These are phyloP conservation scores for Aurantiochytrium sp. DNA, from an alignment of 108 stramenopile species.

Conservation along the genomic window DNA sequence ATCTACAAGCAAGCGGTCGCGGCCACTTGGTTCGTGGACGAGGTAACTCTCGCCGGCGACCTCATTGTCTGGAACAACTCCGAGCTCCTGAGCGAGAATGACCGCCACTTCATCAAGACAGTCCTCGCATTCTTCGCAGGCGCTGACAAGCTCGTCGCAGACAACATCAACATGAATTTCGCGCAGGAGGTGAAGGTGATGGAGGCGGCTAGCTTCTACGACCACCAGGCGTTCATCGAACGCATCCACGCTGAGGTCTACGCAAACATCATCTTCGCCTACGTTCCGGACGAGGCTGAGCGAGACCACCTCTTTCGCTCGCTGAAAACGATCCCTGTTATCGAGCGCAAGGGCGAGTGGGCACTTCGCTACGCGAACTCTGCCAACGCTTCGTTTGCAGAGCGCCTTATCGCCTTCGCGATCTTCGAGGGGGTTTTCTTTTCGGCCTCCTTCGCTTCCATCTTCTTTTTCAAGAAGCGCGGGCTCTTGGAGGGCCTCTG, in stretches of 20 bases:
- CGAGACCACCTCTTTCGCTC: constrained; percentile 66
- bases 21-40: constrained; percentile 41
- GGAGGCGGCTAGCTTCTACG: constrained; percentile 85
- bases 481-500: constrained; percentile 83
- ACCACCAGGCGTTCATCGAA: constrained; percentile 88
- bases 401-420: constrained; percentile 81
- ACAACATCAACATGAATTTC: constrained; percentile 79
- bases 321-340: constrained; percentile 68
- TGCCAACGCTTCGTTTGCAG: constrained; percentile 64
- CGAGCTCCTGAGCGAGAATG: background rate
- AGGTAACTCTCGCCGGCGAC: constrained; percentile 37
- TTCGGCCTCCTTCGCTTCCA: constrained; percentile 79
- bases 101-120: constrained; percentile 64
- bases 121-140: constrained; percentile 84
- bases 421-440: constrained; percentile 88
- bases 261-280: constrained; percentile 75
- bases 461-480: constrained; percentile 85
- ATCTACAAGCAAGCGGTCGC: constrained; percentile 40
- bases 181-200: constrained; percentile 74
- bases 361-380: constrained; percentile 72
- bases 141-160: constrained; percentile 83
- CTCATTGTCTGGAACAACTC: constrained; percentile 23
- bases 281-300: constrained; percentile 70
- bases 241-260: constrained; percentile 84
- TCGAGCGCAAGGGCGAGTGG: constrained; percentile 76